Evolutionary conservation across 768 basidiomycete species (phyloP).

Genomic region (Mycena galericulata): DNA sequence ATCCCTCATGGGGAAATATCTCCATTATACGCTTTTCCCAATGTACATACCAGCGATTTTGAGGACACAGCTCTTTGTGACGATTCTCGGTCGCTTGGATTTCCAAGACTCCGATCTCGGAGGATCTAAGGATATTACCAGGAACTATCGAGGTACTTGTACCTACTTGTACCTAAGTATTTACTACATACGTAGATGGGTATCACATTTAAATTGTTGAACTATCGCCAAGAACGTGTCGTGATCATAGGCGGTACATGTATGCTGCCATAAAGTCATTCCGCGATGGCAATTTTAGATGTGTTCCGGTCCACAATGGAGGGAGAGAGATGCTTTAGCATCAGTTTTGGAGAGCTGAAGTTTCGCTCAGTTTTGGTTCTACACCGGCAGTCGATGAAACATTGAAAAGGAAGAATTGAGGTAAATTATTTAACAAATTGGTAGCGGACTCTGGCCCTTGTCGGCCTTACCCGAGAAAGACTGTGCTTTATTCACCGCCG

Average conservation of each 20-base stretch:
- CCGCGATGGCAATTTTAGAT: background rate
- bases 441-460: background rate
- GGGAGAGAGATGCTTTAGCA: too few species aligned
- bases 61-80: background rate
- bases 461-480: background rate
- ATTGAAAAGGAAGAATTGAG: too few species aligned
- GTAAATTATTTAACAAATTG: background rate
- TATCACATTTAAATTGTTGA: too few species aligned
- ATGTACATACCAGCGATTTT: slow-evolving; percentile 1
- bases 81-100: background rate
- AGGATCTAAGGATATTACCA: background rate
- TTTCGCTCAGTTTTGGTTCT: too few species aligned
- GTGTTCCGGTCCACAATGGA: too few species aligned
- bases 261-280: slow-evolving; percentile 5
- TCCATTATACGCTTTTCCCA: background rate
- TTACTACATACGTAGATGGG: too few species aligned
- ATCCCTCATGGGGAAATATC: slow-evolving; percentile 7
- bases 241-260: slow-evolving; percentile 6
- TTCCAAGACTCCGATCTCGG: background rate
- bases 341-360: too few species aligned
- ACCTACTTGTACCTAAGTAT: too few species aligned
- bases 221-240: slow-evolving; percentile 13
- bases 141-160: too few species aligned
- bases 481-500: too few species aligned
- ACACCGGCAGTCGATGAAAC: too few species aligned